Evolutionary conservation across 2,329 filamentous ascomycete genomes (phyloP).

Genomic region (Cercospora berteroae): DNA sequence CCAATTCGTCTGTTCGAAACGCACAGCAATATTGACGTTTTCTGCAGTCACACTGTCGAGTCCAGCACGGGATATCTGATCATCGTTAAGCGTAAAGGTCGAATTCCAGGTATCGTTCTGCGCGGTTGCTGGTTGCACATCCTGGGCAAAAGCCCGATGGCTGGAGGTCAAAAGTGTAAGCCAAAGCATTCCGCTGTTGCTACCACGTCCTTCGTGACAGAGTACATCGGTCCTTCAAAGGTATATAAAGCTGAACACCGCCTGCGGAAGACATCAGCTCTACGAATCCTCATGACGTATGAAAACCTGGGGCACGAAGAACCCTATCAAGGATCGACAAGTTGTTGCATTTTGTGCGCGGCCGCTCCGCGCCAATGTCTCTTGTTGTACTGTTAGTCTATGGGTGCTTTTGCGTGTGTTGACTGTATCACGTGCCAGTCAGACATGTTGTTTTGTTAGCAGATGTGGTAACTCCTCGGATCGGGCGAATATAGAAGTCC

Average conservation of each 20-base stretch:
- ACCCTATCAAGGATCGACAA: background rate
- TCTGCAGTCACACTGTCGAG: conserved; percentile 21
- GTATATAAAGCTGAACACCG: background rate
- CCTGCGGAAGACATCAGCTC: background rate
- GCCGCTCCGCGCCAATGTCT: background rate
- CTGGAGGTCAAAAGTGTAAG: background rate
- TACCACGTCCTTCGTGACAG: background rate
- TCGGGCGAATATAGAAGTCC: background rate
- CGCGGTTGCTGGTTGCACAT: background rate
- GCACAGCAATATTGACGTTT: conserved; percentile 30
- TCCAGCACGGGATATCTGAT: conserved; percentile 27
- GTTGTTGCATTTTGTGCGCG: background rate
- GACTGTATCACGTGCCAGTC: background rate
- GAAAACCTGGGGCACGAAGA: background rate
- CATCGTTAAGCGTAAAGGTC: conserved; percentile 21
- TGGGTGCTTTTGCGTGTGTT: background rate
- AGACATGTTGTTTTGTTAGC: background rate
- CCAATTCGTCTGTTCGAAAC: conserved; percentile 34
- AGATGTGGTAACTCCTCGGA: background rate
- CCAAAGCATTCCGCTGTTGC: background rate
- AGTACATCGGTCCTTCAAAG: background rate
- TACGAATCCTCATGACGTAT: background rate
- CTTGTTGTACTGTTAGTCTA: background rate
- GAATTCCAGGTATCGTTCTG: conserved; percentile 32
- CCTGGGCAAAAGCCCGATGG: background rate